Conservation (phyloP, 148 eudicot genomes). For the Linanthus parryae region DNA sequence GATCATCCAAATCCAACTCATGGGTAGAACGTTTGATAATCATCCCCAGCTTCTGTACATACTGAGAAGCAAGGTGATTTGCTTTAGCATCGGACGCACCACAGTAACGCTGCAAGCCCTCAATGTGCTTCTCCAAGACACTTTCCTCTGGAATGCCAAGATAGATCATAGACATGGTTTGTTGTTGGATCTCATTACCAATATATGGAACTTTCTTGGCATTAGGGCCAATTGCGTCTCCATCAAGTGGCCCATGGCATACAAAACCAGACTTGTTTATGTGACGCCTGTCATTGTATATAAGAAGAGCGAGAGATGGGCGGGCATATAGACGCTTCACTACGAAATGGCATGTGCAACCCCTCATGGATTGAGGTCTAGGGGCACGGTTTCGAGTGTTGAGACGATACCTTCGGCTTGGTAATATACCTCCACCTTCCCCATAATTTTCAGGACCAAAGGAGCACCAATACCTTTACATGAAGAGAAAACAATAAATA, state of each 20-base stretch:
- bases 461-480: slow-evolving; percentile 99
- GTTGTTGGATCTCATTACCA: slow-evolving; percentile 90
- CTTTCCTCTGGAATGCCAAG: slow-evolving; percentile 94
- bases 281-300: slow-evolving; percentile 78
- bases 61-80: slow-evolving; percentile 75
- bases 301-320: slow-evolving; percentile 68
- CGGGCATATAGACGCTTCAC: slow-evolving; percentile 93
- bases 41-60: slow-evolving; percentile 92
- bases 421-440: slow-evolving; percentile 88
- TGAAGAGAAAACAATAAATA: not conserved
- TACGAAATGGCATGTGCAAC: slow-evolving; percentile 89
- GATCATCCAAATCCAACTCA: slow-evolving; percentile 92
- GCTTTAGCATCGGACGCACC: slow-evolving; percentile 67
- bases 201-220: slow-evolving; percentile 81
- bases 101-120: slow-evolving; percentile 81
- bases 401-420: slow-evolving; percentile 80
- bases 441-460: slow-evolving; percentile 99
- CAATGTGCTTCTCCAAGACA: slow-evolving; percentile 88
- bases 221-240: slow-evolving; percentile 98
- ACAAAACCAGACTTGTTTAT: slow-evolving; percentile 84
- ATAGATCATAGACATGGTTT: slow-evolving; percentile 96
- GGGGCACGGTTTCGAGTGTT: slow-evolving; percentile 98
- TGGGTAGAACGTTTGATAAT: slow-evolving; percentile 85
- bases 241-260: slow-evolving; percentile 93
- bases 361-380: slow-evolving; percentile 97